phyloP scores from a whole-genome alignment of 2,329 filamentous ascomycete genomes.

The Neonectria hederae region DNA sequence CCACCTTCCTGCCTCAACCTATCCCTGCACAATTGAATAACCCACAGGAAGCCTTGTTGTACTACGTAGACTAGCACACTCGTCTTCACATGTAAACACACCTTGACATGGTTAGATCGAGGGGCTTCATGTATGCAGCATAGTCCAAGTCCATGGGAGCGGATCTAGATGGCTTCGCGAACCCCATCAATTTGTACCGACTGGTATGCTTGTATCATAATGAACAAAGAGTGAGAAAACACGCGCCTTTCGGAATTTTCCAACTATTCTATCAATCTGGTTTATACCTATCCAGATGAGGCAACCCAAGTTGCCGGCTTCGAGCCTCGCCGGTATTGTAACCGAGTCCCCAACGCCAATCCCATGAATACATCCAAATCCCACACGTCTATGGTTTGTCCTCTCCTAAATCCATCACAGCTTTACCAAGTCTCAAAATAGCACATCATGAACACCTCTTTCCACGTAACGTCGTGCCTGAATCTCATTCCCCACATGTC shows the following conservation, averaged over 20 bases:
- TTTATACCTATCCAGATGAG: not conserved
- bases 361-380: constrained; percentile 4
- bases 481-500: constrained; percentile 1
- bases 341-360: constrained; percentile 12
- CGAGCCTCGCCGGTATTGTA: constrained; percentile 16
- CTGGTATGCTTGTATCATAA: not conserved
- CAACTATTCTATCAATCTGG: constrained; percentile 1
- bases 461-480: not conserved
- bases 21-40: too few species aligned
- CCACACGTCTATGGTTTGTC: not conserved
- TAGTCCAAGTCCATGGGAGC: too few species aligned
- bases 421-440: not conserved
- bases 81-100: too few species aligned
- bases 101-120: too few species aligned
- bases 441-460: not conserved
- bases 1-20: not conserved
- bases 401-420: not conserved
- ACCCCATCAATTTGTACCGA: too few species aligned
- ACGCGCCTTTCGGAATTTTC: not conserved
- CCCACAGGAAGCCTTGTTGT: too few species aligned
- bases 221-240: not conserved
- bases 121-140: too few species aligned
- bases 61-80: too few species aligned
- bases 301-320: not conserved
- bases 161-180: not conserved